Percentiles rank a stretch among this genome's conserved stretches.
Conservation (phyloP, 306 rosid species). For the Cercis canadensis region DNA sequence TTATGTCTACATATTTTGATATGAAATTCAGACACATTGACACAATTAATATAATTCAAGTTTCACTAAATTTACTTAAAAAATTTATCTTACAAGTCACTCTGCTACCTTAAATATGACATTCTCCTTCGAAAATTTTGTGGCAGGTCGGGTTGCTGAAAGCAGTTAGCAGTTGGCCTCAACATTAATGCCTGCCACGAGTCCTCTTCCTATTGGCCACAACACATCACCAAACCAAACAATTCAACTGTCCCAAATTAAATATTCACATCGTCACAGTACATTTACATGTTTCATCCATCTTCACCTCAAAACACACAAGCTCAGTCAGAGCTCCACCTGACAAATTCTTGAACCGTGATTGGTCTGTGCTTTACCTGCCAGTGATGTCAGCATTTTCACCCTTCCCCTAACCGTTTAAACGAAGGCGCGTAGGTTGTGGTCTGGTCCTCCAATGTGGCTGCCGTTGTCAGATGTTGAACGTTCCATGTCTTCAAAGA, state of each 20-base stretch:
- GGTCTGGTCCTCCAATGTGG: neutral
- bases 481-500: neutral
- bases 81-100: no score
- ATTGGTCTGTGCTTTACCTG: neutral
- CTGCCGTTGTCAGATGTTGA: neutral
- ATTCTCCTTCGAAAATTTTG: no score
- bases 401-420: neutral
- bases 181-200: no score
- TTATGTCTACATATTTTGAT: no score
- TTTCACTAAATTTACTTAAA: no score
- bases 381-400: neutral
- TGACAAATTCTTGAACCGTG: neutral
- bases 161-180: no score
- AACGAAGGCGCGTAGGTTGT: neutral
- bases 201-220: neutral
- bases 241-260: neutral
- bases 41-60: no score
- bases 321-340: no score
- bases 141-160: no score
- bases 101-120: no score
- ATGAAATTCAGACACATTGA: no score
- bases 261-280: neutral
- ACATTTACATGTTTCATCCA: neutral
- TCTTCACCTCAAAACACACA: neutral
- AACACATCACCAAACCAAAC: neutral